Evolutionary conservation across 2,329 filamentous ascomycete genomes (phyloP).

Genomic region (Curvularia hawaiiensis): DNA sequence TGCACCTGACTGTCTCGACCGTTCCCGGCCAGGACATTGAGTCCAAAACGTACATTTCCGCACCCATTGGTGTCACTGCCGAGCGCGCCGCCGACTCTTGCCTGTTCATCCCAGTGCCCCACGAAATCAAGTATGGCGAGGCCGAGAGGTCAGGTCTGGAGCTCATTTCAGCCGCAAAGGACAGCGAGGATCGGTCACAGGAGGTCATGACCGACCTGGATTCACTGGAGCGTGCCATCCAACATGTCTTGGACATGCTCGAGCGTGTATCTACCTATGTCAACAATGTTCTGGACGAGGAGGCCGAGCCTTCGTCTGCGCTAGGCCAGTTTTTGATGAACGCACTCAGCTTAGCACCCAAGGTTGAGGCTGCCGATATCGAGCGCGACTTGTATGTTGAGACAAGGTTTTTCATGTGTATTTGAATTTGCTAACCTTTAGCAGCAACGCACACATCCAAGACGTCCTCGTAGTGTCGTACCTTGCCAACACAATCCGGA

Average conservation of each 20-base stretch:
- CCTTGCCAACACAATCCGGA: conserved; percentile 97
- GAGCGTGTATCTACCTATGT: conserved; percentile 93
- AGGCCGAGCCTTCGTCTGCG: conserved; percentile 84
- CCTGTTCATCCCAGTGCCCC: conserved; percentile 95
- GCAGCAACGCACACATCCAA: conserved; percentile 96
- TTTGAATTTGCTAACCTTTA: conserved; percentile 33
- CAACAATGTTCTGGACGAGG: conserved; percentile 91
- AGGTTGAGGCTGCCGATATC: conserved; percentile 88
- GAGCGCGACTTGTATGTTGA: conserved; percentile 84
- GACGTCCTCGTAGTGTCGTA: conserved; percentile 98
- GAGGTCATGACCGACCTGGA: conserved; percentile 87
- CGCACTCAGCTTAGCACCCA: conserved; percentile 88
- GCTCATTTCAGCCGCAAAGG: conserved; percentile 80
- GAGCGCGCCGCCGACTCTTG: conserved; percentile 96
- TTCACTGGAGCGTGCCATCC: conserved; percentile 80
- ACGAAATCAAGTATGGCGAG: conserved; percentile 90
- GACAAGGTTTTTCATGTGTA: background rate
- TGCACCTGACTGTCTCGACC: conserved; percentile 94
- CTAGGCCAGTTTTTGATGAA: conserved; percentile 96
- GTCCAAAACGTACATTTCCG: conserved; percentile 91
- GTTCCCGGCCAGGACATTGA: conserved; percentile 87
- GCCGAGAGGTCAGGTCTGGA: conserved; percentile 78
- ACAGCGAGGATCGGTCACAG: conserved; percentile 74
- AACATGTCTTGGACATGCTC: conserved; percentile 86
- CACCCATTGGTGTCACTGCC: conserved; percentile 90